Evolutionary conservation across 148 eudicot genomes (phyloP).

Genomic region (Cornus controversa): DNA sequence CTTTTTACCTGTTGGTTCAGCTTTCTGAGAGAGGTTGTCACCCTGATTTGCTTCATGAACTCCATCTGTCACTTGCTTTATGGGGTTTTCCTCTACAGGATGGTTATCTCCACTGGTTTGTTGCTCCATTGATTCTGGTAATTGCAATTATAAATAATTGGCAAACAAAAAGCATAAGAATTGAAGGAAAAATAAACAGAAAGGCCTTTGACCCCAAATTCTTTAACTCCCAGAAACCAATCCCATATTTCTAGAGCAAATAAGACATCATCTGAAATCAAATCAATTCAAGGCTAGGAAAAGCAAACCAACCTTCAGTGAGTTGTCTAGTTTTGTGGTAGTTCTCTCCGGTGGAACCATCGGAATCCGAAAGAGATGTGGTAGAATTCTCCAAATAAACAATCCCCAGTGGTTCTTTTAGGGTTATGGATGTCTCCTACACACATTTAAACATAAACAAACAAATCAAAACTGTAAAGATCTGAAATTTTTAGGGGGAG

Average conservation of each 20-base stretch:
- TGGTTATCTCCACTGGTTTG: slow-evolving; percentile 23
- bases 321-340: slow-evolving; percentile 49
- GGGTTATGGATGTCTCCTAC: slow-evolving; percentile 47
- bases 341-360: slow-evolving; percentile 20
- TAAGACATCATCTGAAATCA: not conserved
- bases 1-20: slow-evolving; percentile 8
- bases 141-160: not conserved
- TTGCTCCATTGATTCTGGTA: slow-evolving; percentile 36
- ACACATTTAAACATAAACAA: not conserved
- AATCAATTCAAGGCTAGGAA: not conserved
- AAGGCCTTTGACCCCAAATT: not conserved
- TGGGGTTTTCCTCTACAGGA: slow-evolving; percentile 33
- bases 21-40: slow-evolving; percentile 6
- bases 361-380: slow-evolving; percentile 16
- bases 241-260: not conserved
- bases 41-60: slow-evolving; percentile 8
- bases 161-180: not conserved
- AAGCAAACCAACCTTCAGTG: slow-evolving; percentile 43
- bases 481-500: not conserved
- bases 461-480: slow-evolving; percentile 5
- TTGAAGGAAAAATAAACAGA: not conserved
- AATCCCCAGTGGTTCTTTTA: slow-evolving; percentile 60
- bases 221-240: not conserved
- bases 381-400: slow-evolving; percentile 40
- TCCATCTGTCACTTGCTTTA: slow-evolving; percentile 50